Evolutionary conservation across 208 protist species (phyloP).

Genomic region (Trypanosoma lewisi): DNA sequence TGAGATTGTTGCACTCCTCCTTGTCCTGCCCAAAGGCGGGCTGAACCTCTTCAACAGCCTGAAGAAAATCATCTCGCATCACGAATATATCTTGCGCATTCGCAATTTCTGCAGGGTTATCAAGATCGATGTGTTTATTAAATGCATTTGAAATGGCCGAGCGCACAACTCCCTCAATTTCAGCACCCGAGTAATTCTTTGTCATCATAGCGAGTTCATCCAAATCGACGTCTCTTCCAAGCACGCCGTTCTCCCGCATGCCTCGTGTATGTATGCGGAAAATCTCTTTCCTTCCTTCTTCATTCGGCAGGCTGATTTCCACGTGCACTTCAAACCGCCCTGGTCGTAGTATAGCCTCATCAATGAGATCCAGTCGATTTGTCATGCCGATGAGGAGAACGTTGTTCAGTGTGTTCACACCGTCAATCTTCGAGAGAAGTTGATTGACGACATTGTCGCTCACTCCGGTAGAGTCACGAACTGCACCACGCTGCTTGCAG

Average conservation of each 20-base stretch:
- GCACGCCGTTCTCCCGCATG: conserved; percentile 89
- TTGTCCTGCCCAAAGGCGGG: conserved; percentile 96
- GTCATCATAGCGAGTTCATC: conserved; percentile 91
- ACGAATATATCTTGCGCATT: conserved; percentile 64
- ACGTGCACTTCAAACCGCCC: conserved; percentile 99
- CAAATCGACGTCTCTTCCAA: conserved; percentile 94
- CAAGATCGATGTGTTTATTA: conserved; percentile 87
- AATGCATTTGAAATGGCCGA: conserved; percentile 88
- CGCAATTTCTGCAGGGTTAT: conserved; percentile 63
- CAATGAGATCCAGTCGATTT: conserved; percentile 99
- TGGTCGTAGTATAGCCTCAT: conserved; percentile 98
- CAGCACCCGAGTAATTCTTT: conserved; percentile 99
- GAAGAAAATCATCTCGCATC: conserved; percentile 67
- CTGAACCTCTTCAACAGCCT: conserved; percentile 87
- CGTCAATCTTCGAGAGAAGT: conserved; percentile 99
- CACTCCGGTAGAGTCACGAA: conserved; percentile 94
- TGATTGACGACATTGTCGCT: conserved; percentile 99
- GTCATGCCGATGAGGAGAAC: conserved; percentile 99
- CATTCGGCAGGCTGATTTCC: conserved; percentile 97
- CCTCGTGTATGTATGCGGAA: conserved; percentile 98
- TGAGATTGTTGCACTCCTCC: conserved; percentile 87
- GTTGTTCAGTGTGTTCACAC: conserved; percentile 99
- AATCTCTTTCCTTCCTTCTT: conserved; percentile 97
- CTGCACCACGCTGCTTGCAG: conserved; percentile 95
- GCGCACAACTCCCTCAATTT: conserved; percentile 92